Evolutionary conservation across 2,329 filamentous ascomycete genomes (phyloP), one percentile per base, ranked within the genome.

Genomic region (Ophiosphaerella herpotricha): DNA sequence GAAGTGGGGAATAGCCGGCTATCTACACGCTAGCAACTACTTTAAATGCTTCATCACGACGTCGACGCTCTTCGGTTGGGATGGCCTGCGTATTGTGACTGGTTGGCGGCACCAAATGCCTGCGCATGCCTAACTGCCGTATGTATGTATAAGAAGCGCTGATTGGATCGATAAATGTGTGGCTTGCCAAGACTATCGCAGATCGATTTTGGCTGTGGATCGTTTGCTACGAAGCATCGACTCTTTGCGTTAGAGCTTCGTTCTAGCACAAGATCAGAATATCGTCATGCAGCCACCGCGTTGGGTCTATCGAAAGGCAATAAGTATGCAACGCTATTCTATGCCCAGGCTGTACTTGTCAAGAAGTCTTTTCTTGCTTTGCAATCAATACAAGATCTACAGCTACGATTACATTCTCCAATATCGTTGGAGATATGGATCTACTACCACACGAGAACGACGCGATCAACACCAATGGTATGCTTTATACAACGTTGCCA

Each of bases 381-480:
- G 7, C 12, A 31, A 8, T 13, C 38, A 14, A 29, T 16, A 7
- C 3, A 12, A 29, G 12, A 21, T 18, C 34, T 38, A 18, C 18
- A n/a, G n/a, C 24, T 38, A 12, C 24, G 31, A 44, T n/a, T 23
- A n/a, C 29, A 21, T 29, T 32, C 1, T 16, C n/a, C 12, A 14
- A 14, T 36, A 12, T 23, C 8, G 34, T 34, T 38, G 12, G 31
- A 39, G 50, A 24, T 14, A 56, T 58, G 53, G 36, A 46, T 26
- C 29, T 55, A 16, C 14, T 35, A 26, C 48, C 43, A 24, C 55
- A 53, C 37, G 13, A 23, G 11, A 69, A 68, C 46, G 52, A 66
- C 26, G 64, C 61, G 11, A 33, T 69, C 8, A 13, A 45, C 9
- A n/a, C 57, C 29, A 69, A 69, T 36, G 43, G 65, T 43, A 33